Base-by-base conservation (phyloP, 2,329 filamentous ascomycete genomes). In the Phialophora expanda region DNA sequence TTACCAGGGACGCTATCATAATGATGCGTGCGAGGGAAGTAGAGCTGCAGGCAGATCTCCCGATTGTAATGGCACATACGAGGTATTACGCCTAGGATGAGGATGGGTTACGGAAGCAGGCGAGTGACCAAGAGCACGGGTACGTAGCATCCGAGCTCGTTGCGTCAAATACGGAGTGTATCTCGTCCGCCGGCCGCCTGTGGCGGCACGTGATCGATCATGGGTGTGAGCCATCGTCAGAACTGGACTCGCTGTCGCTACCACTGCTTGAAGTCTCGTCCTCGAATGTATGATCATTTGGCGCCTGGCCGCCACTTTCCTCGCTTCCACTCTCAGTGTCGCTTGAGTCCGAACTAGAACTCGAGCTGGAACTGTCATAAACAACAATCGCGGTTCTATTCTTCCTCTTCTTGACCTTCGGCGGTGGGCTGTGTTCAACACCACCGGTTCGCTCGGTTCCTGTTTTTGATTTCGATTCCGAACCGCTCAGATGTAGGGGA, bases 231-330 rank as follows among this genome's bases (percentile, higher is more conserved):
- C 30, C 57, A 48, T 20, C 60, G 38, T 64, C 59, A 44, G 26
- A 62, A 56, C 51, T 63, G 28, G 64, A 63, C 55, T 66, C 65
- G 28, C 61, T 60, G 38, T 63, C 56, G 26, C 56, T 61, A 53
- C 94, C 98, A 80, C 85, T 94, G 26, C 88, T 88, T 64, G 92
- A 97, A 75, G 86, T 96, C 7, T 79, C 98, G 46, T 84, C 97
- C 48, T 94, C 89, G 72, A 93, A 90, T 32, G 48, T 20, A 6
- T n/a, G 14, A n/a, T 17, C 26, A 17, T 46, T 38, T 44, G 50
- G 14, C 8, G 11, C 20, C n/a, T 48, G 20, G 20, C 12, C 14
- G 41, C 44, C 32, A 41, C 53, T 55, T 32, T 58, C 41, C 17
- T 63, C 61, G 34, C 41, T 59, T 50, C 56, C 57, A 24, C 22